Base-by-base conservation (phyloP, 257 asterid genomes). In the Craterostigma plantagineum region DNA sequence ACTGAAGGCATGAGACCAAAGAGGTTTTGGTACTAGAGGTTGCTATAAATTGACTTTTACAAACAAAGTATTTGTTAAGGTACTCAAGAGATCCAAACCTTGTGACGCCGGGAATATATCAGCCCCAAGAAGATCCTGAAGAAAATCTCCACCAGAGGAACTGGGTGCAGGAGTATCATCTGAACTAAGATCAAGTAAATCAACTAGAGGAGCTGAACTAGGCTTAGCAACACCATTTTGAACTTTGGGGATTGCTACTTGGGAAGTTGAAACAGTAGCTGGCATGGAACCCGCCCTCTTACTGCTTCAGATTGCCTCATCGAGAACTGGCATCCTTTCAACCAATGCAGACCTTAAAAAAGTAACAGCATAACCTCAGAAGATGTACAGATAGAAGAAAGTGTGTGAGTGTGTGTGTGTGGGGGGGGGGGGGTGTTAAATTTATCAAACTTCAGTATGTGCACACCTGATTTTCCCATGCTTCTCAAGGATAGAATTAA, bases 321-420 rank as follows among this genome's bases (percentile, higher is more conserved):
- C 95, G 33, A 90, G 92, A 50, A 71, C 91, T 18, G 99, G 99
- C 94, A 83, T 83, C 62, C 87, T 77, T 66, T 90, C 99, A 33
- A 83, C 91, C 60, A 90, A 68, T 18, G 75, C 58, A 51, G 99
- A 62, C 68, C 99, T 90, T 74, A 54, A 48, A 45, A 43, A 46
- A 15, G n/a, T 60, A 41, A 45, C 57, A 52, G 49, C 33, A 59
- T 54, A 33, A n/a, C 45, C 49, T 55, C 27, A 42, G 13, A 14
- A 40, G 14, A 30, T 42, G 36, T n/a, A 14, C 41, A n/a, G 53
- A 46, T 37, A 38, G 46, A 50, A 43, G 39, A 47, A 12, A 40
- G 16, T 9, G n/a, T n/a, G n/a, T n/a, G n/a, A n/a, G n/a, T n/a
- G n/a, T n/a, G n/a, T n/a, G n/a, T n/a, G n/a, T n/a, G n/a, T n/a